phyloP scores from a whole-genome alignment of 306 rosid species.

The Geum urbanum region DNA sequence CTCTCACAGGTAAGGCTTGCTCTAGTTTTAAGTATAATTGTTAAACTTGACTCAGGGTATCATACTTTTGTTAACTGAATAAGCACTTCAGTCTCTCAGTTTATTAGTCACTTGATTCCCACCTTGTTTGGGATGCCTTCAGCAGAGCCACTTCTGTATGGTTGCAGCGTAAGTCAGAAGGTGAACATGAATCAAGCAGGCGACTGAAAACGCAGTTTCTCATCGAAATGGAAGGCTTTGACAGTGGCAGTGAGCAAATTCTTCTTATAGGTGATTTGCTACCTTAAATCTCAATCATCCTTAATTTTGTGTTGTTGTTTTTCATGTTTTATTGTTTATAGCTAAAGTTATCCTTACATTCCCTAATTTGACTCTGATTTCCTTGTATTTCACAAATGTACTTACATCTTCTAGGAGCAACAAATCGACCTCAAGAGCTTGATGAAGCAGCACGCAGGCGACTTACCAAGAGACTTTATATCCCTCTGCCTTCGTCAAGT shows the following conservation, averaged over 20 bases:
- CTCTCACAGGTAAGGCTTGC: slow-evolving; percentile 80
- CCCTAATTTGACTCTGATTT: slow-evolving; percentile 12
- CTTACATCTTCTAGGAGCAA: slow-evolving; percentile 62
- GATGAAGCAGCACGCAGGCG: slow-evolving; percentile 98
- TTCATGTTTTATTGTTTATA: neutral
- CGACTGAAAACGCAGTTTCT: slow-evolving; percentile 95
- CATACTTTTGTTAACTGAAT: slow-evolving; percentile 13
- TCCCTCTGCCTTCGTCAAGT: slow-evolving; percentile 92
- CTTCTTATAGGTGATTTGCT: slow-evolving; percentile 71
- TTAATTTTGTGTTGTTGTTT: neutral
- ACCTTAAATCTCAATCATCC: slow-evolving; percentile 7
- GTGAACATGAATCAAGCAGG: slow-evolving; percentile 97
- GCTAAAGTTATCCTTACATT: slow-evolving; percentile 1
- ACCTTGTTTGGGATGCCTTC: slow-evolving; percentile 10
- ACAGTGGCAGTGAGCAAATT: slow-evolving; percentile 75
- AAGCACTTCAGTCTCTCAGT: slow-evolving; percentile 4
- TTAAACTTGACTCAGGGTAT: slow-evolving; percentile 15
- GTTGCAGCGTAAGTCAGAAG: slow-evolving; percentile 89
- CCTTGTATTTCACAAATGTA: slow-evolving; percentile 21
- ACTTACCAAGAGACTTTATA: slow-evolving; percentile 83
- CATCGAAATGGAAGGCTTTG: slow-evolving; percentile 99
- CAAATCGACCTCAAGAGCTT: slow-evolving; percentile 93
- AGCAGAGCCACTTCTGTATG: slow-evolving; percentile 19
- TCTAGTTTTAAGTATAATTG: slow-evolving; percentile 3
- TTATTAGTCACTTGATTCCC: neutral